phyloP scores from a whole-genome alignment of 2,329 filamentous ascomycete species.

The Cladorrhinum sp. region DNA sequence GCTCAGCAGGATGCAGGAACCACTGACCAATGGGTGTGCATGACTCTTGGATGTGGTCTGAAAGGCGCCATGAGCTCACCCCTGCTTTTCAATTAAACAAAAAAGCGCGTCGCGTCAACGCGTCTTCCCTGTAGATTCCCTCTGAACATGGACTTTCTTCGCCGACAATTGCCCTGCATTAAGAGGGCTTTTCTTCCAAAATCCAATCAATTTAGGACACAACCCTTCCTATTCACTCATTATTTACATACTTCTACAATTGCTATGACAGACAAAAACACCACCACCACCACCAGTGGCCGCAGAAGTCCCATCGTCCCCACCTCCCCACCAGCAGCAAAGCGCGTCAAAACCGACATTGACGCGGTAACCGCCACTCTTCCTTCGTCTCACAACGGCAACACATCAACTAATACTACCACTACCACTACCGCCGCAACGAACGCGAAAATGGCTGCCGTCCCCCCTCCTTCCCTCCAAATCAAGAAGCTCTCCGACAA shows the following conservation, averaged over 20 bases:
- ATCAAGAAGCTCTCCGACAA: conserved; percentile 84
- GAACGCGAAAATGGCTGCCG: conserved; percentile 26
- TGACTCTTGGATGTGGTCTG: not conserved
- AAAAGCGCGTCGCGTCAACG: conserved; percentile 15
- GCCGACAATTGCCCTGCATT: not conserved
- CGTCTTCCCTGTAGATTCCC: conserved; percentile 3
- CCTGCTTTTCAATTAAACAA: conserved; percentile 12
- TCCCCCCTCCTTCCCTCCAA: conserved; percentile 60
- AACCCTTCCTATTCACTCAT: conserved; percentile 9
- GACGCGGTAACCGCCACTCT: not conserved
- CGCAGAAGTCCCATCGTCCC: conserved; percentile 43
- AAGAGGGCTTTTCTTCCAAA: not conserved
- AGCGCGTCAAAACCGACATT: conserved; percentile 67
- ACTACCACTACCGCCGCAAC: conserved; percentile 24
- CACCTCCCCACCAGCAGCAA: conserved; percentile 71
- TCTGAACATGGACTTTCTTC: not conserved
- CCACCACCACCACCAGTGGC: conserved; percentile 42
- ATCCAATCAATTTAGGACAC: not conserved
- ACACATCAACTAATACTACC: too few relatives aligned
- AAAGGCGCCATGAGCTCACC: not conserved
- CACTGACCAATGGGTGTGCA: conserved; percentile 20
- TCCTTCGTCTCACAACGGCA: conserved; percentile 24
- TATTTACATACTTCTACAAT: conserved; percentile 12
- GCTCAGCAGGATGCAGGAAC: not conserved
- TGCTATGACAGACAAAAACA: too few relatives aligned